Conservation (phyloP, 1,139 yeast genomes). For the Pichia norvegensis region DNA sequence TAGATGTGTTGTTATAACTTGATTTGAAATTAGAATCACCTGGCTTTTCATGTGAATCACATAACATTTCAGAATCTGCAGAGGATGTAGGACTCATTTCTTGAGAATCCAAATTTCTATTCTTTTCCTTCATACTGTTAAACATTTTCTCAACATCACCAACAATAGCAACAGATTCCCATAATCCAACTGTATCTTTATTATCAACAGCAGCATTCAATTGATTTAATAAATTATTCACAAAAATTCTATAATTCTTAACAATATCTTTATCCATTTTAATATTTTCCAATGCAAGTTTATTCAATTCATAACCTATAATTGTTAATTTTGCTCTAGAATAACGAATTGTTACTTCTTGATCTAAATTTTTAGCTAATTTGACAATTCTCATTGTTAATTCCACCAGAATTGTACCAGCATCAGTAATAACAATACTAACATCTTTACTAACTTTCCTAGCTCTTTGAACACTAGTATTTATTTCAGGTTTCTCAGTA, state of each 20-base stretch:
- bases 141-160: conserved; percentile 59
- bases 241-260: conserved; percentile 42
- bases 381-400: conserved; percentile 42
- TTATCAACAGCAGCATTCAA: conserved; percentile 42
- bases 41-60: conserved; percentile 5
- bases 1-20: background rate
- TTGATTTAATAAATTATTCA: conserved; percentile 43
- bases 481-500: conserved; percentile 4
- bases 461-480: conserved; percentile 32
- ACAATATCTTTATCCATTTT: conserved; percentile 11
- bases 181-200: conserved; percentile 43
- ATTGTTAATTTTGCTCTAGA: conserved; percentile 49
- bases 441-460: conserved; percentile 28
- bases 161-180: conserved; percentile 54
- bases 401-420: conserved; percentile 50
- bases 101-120: background rate
- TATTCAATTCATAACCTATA: conserved; percentile 48
- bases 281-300: conserved; percentile 32
- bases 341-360: conserved; percentile 45
- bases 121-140: conserved; percentile 30
- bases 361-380: conserved; percentile 41
- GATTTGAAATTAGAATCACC: background rate
- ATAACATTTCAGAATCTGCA: background rate
- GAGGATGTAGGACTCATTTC: background rate
- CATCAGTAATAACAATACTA: conserved; percentile 46